These are phyloP conservation scores for Calonectria montana DNA, from an alignment of 2,329 filamentous ascomycete species.

Conservation along the genomic window DNA sequence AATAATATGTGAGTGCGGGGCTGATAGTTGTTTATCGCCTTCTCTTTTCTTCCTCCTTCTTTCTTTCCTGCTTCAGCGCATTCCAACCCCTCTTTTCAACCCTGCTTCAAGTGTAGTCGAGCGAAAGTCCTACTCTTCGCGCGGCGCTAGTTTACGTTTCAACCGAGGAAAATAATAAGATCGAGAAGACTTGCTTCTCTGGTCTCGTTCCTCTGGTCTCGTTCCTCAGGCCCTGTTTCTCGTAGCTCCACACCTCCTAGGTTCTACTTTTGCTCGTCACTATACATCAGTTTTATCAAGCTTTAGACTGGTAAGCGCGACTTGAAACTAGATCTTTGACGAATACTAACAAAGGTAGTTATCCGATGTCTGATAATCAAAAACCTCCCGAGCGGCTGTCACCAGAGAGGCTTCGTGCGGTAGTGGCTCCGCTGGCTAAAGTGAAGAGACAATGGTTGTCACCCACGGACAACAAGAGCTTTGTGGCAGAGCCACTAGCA, in stretches of 20 bases:
- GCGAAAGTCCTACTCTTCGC: no score
- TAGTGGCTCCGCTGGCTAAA: background rate
- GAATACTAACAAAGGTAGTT: background rate
- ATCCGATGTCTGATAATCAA: background rate
- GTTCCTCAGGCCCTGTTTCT: background rate
- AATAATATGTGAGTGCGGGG: background rate
- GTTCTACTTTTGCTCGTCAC: background rate
- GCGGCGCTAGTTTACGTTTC: background rate
- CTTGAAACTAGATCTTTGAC: background rate
- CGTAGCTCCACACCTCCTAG: background rate
- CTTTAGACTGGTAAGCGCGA: background rate
- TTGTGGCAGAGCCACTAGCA: background rate
- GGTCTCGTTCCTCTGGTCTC: background rate
- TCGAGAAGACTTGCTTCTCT: no score
- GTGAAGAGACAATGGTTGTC: background rate
- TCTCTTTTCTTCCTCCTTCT: background rate
- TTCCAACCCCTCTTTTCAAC: background rate
- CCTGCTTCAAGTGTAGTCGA: background rate
- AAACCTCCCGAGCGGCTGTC: background rate
- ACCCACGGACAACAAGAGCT: background rate
- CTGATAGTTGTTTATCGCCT: background rate
- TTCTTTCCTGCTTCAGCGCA: background rate
- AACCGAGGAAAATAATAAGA: background rate
- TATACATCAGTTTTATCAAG: no score
- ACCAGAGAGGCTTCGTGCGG: background rate